phyloP scores from a whole-genome alignment of 306 rosid genomes.

The Heteromeles arbutifolia region DNA sequence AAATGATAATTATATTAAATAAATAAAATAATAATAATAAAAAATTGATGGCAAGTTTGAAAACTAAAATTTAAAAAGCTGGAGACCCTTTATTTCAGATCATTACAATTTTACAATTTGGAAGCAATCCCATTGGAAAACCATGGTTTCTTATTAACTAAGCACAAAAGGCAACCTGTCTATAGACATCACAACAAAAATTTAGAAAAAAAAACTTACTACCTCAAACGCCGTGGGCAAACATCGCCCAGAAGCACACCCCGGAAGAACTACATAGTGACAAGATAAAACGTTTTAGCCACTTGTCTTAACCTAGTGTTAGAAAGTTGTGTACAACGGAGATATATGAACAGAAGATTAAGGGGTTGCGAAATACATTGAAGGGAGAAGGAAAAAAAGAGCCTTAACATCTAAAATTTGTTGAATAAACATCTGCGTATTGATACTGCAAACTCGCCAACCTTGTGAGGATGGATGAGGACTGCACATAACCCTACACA shows the following conservation, averaged over 20 bases:
- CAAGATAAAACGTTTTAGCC: not conserved
- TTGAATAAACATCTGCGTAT: slow-evolving; percentile 76
- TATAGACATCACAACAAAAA: not conserved
- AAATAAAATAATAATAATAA: no score
- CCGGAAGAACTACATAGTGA: not conserved
- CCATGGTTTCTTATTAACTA: not conserved
- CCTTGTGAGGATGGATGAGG: slow-evolving; percentile 68
- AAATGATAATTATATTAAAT: no score
- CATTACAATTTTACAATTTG: not conserved
- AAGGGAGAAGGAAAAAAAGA: not conserved
- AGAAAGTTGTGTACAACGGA: slow-evolving; percentile 1
- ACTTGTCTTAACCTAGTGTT: slow-evolving; percentile 6
- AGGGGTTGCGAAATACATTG: not conserved
- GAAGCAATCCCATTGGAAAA: not conserved
- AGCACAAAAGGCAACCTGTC: not conserved
- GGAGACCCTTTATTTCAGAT: not conserved
- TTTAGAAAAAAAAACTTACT: not conserved
- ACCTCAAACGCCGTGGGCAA: not conserved
- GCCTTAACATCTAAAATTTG: slow-evolving; percentile 11
- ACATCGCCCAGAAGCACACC: not conserved
- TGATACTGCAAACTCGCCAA: slow-evolving; percentile 61
- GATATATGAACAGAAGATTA: not conserved
- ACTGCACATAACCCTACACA: slow-evolving; percentile 77
- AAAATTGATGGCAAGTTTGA: no score
- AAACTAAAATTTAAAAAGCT: not conserved